These are phyloP conservation scores for Zarea fungicola DNA, from an alignment of 2,329 filamentous ascomycete species.

Conservation along the genomic window DNA sequence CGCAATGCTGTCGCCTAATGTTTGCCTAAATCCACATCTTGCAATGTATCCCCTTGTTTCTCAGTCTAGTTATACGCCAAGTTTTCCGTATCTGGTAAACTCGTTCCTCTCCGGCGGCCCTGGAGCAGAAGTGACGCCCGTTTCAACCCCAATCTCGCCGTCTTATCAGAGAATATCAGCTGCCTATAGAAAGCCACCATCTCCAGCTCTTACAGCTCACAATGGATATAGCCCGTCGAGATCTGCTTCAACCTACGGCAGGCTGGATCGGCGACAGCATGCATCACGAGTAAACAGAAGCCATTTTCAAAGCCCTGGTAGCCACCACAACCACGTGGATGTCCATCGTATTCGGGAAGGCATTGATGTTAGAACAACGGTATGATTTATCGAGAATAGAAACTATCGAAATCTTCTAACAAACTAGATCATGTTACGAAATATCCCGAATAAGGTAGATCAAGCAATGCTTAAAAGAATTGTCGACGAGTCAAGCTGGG, in stretches of 20 bases:
- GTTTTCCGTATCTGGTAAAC: constrained; percentile 26
- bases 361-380: constrained; percentile 69
- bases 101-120: constrained; percentile 17
- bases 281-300: constrained; percentile 41
- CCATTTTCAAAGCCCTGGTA: constrained; percentile 41
- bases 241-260: constrained; percentile 27
- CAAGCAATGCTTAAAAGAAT: constrained; percentile 71
- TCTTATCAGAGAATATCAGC: constrained; percentile 25
- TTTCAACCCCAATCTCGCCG: constrained; percentile 26
- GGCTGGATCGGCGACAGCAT: constrained; percentile 44
- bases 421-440: constrained; percentile 80
- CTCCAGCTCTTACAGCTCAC: constrained; percentile 30
- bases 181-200: constrained; percentile 27
- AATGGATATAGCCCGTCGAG: constrained; percentile 38
- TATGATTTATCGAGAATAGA: constrained; percentile 33
- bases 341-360: constrained; percentile 57
- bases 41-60: constrained; percentile 31
- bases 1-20: constrained; percentile 11
- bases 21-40: constrained; percentile 22
- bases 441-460: constrained; percentile 88
- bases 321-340: constrained; percentile 59
- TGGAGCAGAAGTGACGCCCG: constrained; percentile 16
- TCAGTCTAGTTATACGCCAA: constrained; percentile 24
- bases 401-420: constrained; percentile 12
- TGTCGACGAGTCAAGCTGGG: constrained; percentile 71